These are phyloP conservation scores for Lactuca sativa DNA, from an alignment of 129 eudicot species.

Conservation along the genomic window DNA sequence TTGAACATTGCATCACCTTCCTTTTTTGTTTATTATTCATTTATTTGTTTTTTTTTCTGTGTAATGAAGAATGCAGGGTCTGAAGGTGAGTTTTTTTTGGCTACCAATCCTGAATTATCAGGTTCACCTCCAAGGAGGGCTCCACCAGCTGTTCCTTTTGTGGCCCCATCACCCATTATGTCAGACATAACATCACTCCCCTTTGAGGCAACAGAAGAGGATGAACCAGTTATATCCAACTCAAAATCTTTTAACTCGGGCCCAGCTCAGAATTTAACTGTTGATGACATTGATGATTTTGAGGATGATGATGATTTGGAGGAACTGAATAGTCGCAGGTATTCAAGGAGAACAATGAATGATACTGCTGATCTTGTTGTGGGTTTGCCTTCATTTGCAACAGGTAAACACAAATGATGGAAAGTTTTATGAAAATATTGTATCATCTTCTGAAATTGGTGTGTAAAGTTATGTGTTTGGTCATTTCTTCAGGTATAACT, in stretches of 20 bases:
- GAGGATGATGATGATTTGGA: slow-evolving; percentile 82
- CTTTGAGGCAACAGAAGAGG: slow-evolving; percentile 54
- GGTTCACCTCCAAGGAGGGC: slow-evolving; percentile 92
- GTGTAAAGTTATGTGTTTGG: background rate
- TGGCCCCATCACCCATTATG: slow-evolving; percentile 59
- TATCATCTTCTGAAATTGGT: slow-evolving; percentile 8
- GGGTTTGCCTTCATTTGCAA: slow-evolving; percentile 77
- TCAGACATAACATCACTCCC: slow-evolving; percentile 56
- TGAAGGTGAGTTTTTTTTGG: slow-evolving; percentile 81
- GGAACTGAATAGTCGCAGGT: slow-evolving; percentile 70
- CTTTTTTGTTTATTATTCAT: slow-evolving; percentile 14
- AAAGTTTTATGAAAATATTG: background rate
- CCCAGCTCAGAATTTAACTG: slow-evolving; percentile 70
- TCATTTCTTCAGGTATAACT: slow-evolving; percentile 56
- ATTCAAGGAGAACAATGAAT: slow-evolving; percentile 79
- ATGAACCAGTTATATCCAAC: slow-evolving; percentile 52
- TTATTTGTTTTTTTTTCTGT: slow-evolving; percentile 14
- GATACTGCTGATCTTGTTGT: slow-evolving; percentile 79
- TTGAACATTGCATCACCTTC: slow-evolving; percentile 24
- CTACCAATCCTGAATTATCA: slow-evolving; percentile 70
- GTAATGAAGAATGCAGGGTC: slow-evolving; percentile 74
- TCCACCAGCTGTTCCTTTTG: slow-evolving; percentile 70
- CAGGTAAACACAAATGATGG: slow-evolving; percentile 53
- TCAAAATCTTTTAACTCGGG: slow-evolving; percentile 63
- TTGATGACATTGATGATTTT: slow-evolving; percentile 92